These are phyloP conservation scores for Amaranthus palmeri DNA, from an alignment of 148 eudicot species.

Conservation along the genomic window DNA sequence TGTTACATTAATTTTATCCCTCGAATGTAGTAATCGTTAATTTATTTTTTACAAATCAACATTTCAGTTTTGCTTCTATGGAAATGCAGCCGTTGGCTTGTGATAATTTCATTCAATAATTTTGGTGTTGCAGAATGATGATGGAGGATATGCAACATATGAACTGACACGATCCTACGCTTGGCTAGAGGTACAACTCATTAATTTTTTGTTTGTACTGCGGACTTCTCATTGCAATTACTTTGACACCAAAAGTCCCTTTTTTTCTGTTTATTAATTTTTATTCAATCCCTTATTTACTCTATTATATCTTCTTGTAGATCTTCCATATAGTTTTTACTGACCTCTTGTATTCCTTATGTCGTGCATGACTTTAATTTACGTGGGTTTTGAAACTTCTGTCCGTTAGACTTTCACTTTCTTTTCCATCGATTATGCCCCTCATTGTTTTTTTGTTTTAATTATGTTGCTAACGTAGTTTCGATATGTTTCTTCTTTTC, in stretches of 20 bases:
- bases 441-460: background rate
- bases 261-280: too few species aligned
- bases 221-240: background rate
- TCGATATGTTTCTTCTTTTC: too few species aligned
- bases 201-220: background rate
- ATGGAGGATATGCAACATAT: slow-evolving; percentile 94
- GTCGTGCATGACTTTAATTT: too few species aligned
- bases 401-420: background rate
- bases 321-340: too few species aligned
- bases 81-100: background rate
- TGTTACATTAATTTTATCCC: background rate
- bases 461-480: background rate
- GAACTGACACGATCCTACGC: slow-evolving; percentile 93
- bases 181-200: slow-evolving; percentile 81
- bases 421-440: background rate
- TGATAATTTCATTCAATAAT: background rate
- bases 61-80: background rate
- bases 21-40: background rate
- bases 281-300: too few species aligned
- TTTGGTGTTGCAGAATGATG: slow-evolving; percentile 51
- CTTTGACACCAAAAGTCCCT: background rate
- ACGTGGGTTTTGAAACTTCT: background rate
- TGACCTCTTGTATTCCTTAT: too few species aligned
- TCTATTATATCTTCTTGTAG: too few species aligned
- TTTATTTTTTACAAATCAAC: background rate